phyloP scores from a whole-genome alignment of 129 eudicot species.

The Flaveria ramosissima region DNA sequence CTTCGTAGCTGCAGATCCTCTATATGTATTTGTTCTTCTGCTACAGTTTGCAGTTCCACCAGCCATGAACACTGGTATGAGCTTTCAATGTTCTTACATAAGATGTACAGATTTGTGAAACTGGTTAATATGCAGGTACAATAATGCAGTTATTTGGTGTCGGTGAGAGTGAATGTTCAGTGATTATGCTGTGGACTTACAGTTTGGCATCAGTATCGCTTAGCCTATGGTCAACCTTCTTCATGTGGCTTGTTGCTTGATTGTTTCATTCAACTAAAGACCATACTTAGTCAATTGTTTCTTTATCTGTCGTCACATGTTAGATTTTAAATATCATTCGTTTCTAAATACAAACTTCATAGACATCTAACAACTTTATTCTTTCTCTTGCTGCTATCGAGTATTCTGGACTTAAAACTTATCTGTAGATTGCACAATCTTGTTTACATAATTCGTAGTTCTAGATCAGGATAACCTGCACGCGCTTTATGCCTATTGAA shows the following conservation, averaged over 20 bases:
- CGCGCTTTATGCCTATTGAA: constrained; percentile 70
- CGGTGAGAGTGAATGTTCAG: constrained; percentile 70
- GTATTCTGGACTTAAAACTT: constrained; percentile 10
- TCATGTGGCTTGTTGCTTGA: constrained; percentile 60
- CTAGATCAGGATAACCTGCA: constrained; percentile 61
- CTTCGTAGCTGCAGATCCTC: constrained; percentile 57
- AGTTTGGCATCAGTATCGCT: constrained; percentile 53
- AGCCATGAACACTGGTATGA: constrained; percentile 84
- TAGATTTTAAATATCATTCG: background rate
- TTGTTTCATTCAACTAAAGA: background rate
- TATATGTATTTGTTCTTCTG: constrained; percentile 68
- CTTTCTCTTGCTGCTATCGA: background rate
- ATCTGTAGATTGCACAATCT: background rate
- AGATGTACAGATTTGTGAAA: background rate
- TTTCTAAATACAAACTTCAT: background rate
- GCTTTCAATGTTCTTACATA: background rate
- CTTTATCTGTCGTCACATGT: no score
- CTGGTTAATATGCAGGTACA: constrained; percentile 43
- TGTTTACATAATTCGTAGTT: constrained; percentile 54
- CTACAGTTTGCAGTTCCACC: constrained; percentile 86
- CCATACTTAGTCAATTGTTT: background rate
- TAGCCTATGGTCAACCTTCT: constrained; percentile 63
- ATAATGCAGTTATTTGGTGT: constrained; percentile 62
- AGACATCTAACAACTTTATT: constrained; percentile 5
- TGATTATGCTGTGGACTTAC: constrained; percentile 65